Conservation (phyloP, 2,329 filamentous ascomycete species). For the Aureobasidium vineae region DNA sequence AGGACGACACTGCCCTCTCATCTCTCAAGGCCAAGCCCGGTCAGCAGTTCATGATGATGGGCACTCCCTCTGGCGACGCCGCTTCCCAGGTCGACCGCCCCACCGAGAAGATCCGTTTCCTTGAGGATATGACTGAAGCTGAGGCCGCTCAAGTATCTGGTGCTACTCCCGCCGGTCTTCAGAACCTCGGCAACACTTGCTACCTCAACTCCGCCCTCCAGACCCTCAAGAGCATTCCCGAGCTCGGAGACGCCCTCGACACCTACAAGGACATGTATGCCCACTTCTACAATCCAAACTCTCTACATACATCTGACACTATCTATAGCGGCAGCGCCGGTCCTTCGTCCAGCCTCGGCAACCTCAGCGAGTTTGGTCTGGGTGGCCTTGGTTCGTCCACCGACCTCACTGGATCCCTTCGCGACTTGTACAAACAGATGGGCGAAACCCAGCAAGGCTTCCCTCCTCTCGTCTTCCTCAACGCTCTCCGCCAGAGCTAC, state of each 20-base stretch:
- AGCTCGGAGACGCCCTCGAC: slow-evolving; percentile 76
- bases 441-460: slow-evolving; percentile 84
- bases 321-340: slow-evolving; percentile 2
- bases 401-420: slow-evolving; percentile 74
- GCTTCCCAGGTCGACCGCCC: slow-evolving; percentile 64
- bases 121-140: slow-evolving; percentile 97
- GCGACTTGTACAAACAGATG: slow-evolving; percentile 87
- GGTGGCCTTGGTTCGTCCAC: slow-evolving; percentile 58
- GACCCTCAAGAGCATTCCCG: slow-evolving; percentile 80
- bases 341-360: slow-evolving; percentile 37
- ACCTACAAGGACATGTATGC: slow-evolving; percentile 53
- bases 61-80: slow-evolving; percentile 70
- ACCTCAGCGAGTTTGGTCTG: slow-evolving; percentile 56
- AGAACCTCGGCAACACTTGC: slow-evolving; percentile 96
- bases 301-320: background rate
- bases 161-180: slow-evolving; percentile 81
- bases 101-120: slow-evolving; percentile 77
- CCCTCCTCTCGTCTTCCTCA: slow-evolving; percentile 77
- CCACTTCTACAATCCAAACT: background rate
- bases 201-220: slow-evolving; percentile 99
- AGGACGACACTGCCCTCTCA: slow-evolving; percentile 86
- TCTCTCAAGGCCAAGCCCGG: slow-evolving; percentile 81
- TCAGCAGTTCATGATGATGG: slow-evolving; percentile 94
- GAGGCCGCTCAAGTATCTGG: slow-evolving; percentile 80
- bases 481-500: slow-evolving; percentile 72